Percentiles rank a stretch among this genome's conserved stretches.
These are phyloP conservation scores for Volvariella volvacea DNA, from an alignment of 1,284 basidiomycete genomes.

Conservation along the genomic window DNA sequence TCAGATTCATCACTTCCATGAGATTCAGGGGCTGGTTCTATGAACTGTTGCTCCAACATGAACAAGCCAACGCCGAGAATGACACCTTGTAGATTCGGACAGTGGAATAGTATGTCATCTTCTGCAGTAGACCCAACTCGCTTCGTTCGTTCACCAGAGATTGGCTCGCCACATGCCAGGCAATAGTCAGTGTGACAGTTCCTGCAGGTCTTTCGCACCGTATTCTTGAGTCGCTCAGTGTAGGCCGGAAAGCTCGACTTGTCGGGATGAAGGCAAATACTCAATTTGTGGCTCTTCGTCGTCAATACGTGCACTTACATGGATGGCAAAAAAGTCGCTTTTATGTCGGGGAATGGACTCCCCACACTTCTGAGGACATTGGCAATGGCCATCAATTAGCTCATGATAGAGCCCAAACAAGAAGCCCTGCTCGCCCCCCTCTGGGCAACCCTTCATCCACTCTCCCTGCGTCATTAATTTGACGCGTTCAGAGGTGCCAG, in stretches of 20 bases:
- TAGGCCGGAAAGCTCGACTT: conserved; percentile 72
- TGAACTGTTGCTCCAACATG: conserved; percentile 68
- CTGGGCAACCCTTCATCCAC: conserved; percentile 95
- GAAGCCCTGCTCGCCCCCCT: conserved; percentile 84
- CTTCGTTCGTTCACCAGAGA: conserved; percentile 35
- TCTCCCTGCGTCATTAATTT: conserved; percentile 80
- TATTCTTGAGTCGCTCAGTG: conserved; percentile 51
- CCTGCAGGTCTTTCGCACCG: conserved; percentile 56
- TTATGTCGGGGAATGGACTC: conserved; percentile 50
- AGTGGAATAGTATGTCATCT: conserved; percentile 73
- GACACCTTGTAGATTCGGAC: conserved; percentile 79
- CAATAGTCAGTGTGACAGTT: conserved; percentile 67
- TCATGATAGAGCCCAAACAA: conserved; percentile 79
- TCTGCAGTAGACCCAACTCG: conserved; percentile 27
- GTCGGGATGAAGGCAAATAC: conserved; percentile 3
- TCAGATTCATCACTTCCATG: conserved; percentile 24
- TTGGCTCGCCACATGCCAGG: conserved; percentile 77
- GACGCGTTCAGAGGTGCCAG: conserved; percentile 39
- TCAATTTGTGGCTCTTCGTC: conserved; percentile 30
- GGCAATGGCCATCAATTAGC: conserved; percentile 54
- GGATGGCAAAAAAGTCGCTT: conserved; percentile 76
- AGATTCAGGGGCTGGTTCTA: conserved; percentile 45
- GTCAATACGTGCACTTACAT: conserved; percentile 46
- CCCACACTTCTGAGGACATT: conserved; percentile 68
- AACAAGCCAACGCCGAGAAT: conserved; percentile 80